Percentiles rank a stretch among this genome's conserved stretches.
phyloP scores from a whole-genome alignment of 139 green algal species.

The Chlorella sp. region DNA sequence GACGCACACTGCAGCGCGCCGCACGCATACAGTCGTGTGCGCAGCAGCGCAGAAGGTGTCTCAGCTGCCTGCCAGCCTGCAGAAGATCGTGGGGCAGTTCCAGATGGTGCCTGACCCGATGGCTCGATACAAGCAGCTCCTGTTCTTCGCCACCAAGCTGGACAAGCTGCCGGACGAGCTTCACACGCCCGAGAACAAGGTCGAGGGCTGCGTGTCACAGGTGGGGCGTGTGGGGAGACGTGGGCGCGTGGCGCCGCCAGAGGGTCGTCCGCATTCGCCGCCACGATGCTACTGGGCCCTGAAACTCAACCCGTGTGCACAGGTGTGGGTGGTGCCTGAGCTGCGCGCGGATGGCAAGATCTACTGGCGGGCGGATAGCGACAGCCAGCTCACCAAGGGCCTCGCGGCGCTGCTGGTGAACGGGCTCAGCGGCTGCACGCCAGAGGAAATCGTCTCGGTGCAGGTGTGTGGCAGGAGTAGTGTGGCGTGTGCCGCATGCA shows the following conservation, averaged over 20 bases:
- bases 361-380: slow-evolving; percentile 55
- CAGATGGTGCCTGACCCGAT: slow-evolving; percentile 80
- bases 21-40: too few species aligned
- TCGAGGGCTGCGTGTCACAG: slow-evolving; percentile 83
- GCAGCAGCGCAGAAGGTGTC: slow-evolving; percentile 16
- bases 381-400: slow-evolving; percentile 36
- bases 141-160: slow-evolving; percentile 95
- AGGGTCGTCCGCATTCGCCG: too few species aligned
- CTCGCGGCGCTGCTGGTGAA: slow-evolving; percentile 86
- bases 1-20: too few species aligned
- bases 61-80: slow-evolving; percentile 50
- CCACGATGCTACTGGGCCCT: too few species aligned
- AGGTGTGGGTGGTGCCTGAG: slow-evolving; percentile 92
- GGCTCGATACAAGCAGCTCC: slow-evolving; percentile 93
- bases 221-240: slow-evolving; percentile 10
- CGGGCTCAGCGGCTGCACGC: slow-evolving; percentile 79
- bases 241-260: neutral
- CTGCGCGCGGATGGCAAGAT: slow-evolving; percentile 68
- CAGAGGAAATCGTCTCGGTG: slow-evolving; percentile 54
- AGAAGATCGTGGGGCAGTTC: slow-evolving; percentile 72
- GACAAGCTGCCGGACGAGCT: slow-evolving; percentile 49
- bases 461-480: too few species aligned
- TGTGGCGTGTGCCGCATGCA: too few species aligned
- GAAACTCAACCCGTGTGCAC: slow-evolving; percentile 1
- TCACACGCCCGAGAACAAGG: slow-evolving; percentile 86